These are phyloP conservation scores for Nakazawaea wickerhamii DNA, from an alignment of 805 yeast genomes.

Conservation along the genomic window DNA sequence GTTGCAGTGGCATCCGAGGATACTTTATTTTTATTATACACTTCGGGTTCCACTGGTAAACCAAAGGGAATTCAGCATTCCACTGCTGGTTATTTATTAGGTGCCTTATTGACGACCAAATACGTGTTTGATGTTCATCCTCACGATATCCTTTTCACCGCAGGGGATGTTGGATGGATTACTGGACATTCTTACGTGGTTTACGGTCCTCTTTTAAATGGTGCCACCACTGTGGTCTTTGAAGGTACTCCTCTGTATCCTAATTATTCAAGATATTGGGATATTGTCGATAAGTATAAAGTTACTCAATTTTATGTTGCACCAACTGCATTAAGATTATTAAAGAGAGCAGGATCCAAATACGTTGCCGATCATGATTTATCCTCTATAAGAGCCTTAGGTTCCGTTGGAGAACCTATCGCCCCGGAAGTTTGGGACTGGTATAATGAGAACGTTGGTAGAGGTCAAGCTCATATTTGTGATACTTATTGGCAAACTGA, in stretches of 20 bases:
- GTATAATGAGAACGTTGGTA: slow-evolving; percentile 71
- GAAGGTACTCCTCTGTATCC: slow-evolving; percentile 91
- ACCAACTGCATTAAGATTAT: slow-evolving; percentile 74
- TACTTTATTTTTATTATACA: slow-evolving; percentile 73
- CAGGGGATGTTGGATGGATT: slow-evolving; percentile 91
- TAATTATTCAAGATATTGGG: slow-evolving; percentile 74
- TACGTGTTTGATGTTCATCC: slow-evolving; percentile 73
- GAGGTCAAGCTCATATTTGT: slow-evolving; percentile 61
- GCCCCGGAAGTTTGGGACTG: slow-evolving; percentile 86
- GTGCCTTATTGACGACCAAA: slow-evolving; percentile 68
- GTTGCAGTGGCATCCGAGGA: slow-evolving; percentile 75
- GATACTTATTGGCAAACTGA: slow-evolving; percentile 93
- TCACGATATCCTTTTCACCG: slow-evolving; percentile 73
- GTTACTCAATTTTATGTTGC: slow-evolving; percentile 81
- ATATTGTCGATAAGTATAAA: slow-evolving; percentile 62
- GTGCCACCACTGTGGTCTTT: slow-evolving; percentile 74
- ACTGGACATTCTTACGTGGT: slow-evolving; percentile 83
- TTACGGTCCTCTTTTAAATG: slow-evolving; percentile 73
- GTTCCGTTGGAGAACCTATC: slow-evolving; percentile 85
- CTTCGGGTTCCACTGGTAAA: slow-evolving; percentile 85
- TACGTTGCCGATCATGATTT: slow-evolving; percentile 59
- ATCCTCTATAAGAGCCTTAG: slow-evolving; percentile 60
- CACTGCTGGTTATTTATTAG: slow-evolving; percentile 74
- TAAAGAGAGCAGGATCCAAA: slow-evolving; percentile 68
- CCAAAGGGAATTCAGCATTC: slow-evolving; percentile 85